Base-by-base conservation (phyloP, 2,329 filamentous ascomycete genomes). In the Pestalotiopsis sp. region DNA sequence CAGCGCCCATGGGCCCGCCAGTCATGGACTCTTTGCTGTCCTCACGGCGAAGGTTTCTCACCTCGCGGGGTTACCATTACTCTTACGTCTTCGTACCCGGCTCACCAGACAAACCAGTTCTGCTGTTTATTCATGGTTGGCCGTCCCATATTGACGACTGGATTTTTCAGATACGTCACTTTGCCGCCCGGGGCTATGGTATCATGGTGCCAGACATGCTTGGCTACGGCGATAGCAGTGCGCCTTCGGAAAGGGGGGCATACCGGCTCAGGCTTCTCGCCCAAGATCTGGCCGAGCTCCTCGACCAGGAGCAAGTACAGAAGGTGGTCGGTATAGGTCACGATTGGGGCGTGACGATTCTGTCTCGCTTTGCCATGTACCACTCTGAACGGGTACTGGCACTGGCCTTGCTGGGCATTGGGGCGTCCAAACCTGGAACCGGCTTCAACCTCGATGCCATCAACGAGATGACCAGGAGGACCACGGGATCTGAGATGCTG, bases 321-420 rank as follows among this genome's bases (percentile, higher is more conserved):
- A 71, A 74, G 27, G 75, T 74, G 31, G 77, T 83, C 57, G 75
- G 78, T 4, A 77, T 84, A 14, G 82, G 81, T 39, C 82, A 84
- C 68, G 82, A 84, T 71, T 84, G 82, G 82, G 82, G 82, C 36
- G 77, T 78, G 6, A 72, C 65, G 9, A 70, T 79, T 11, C 77
- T 79, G 0, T 75, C 78, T 27, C 77, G 81, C 13, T 70, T 83
- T 31, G 81, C 79, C 68, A 72, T 80, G 20, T 81, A 79, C 71
- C 71, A 80, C 57, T 79, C 78, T 0, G 74, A 82, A 2, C 76
- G 79, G 11, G 77, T 82, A 13, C 66, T 73, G 6, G 80, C 78
- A 17, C 69, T 82, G 2, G 71, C 77, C 2, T 74, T 82, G 62
- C 68, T 83, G 17, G 82, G 80, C 66, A 73, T 82, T 1, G 72